phyloP scores from a whole-genome alignment of 2,329 filamentous ascomycete genomes.

The Penicillium palitans region DNA sequence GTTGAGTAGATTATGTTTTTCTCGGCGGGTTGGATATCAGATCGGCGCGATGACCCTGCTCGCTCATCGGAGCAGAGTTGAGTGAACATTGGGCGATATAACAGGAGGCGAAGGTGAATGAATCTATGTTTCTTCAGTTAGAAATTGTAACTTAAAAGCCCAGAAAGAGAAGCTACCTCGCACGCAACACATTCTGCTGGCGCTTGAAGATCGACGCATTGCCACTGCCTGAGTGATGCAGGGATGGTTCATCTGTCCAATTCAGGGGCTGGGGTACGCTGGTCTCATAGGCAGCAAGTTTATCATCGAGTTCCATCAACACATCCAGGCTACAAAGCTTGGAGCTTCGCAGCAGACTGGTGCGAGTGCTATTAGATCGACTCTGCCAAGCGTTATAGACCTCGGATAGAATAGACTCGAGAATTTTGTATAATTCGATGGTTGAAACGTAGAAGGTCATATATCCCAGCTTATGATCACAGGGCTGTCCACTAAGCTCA shows the following conservation, averaged over 20 bases:
- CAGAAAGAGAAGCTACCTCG: conserved; percentile 20
- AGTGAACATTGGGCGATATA: conserved; percentile 39
- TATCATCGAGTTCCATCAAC: conserved; percentile 32
- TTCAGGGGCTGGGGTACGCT: conserved; percentile 27
- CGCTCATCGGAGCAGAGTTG: conserved; percentile 32
- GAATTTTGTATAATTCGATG: conserved; percentile 32
- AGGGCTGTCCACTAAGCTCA: conserved; percentile 11
- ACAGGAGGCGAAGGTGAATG: conserved; percentile 35
- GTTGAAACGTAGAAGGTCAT: conserved; percentile 32
- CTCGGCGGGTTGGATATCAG: conserved; percentile 9
- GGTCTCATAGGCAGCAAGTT: conserved; percentile 26
- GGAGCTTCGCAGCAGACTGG: conserved; percentile 8
- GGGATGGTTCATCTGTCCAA: conserved; percentile 21
- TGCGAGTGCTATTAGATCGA: conserved; percentile 13
- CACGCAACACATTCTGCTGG: conserved; percentile 34
- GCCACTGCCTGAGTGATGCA: conserved; percentile 1
- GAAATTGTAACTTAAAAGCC: not conserved
- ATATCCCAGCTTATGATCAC: conserved; percentile 14
- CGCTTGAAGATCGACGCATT: conserved; percentile 20
- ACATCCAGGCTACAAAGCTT: conserved; percentile 26
- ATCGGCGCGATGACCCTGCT: conserved; percentile 4
- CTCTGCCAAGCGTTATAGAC: conserved; percentile 37
- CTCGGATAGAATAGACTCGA: conserved; percentile 37
- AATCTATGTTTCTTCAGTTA: conserved; percentile 23
- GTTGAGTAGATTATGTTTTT: conserved; percentile 29